phyloP scores from a whole-genome alignment of 2,329 filamentous ascomycete genomes.

The Claviceps paspali region DNA sequence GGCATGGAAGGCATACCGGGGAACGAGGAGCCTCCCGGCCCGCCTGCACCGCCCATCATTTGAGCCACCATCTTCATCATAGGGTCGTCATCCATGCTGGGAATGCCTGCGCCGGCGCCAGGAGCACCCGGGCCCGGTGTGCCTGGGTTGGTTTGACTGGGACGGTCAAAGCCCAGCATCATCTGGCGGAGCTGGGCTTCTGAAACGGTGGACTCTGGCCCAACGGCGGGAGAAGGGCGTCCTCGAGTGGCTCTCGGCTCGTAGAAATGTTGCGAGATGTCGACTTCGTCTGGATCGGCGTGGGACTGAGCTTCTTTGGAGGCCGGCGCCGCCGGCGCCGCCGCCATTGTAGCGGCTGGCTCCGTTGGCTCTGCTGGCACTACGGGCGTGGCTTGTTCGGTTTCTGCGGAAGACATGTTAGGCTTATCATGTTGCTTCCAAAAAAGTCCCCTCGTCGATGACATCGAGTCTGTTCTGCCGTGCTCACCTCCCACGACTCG shows the following conservation, averaged over 20 bases:
- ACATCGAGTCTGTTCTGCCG: no score
- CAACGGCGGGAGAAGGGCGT: constrained; percentile 15
- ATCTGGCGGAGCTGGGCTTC: constrained; percentile 49
- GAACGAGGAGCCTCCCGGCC: constrained; percentile 19
- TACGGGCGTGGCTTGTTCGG: constrained; percentile 3
- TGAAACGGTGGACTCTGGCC: constrained; percentile 24
- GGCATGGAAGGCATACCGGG: constrained; percentile 27
- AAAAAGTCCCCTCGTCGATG: no score
- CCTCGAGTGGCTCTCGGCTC: constrained; percentile 27
- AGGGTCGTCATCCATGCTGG: constrained; percentile 16
- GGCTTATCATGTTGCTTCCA: no score
- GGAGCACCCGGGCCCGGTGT: constrained; percentile 10
- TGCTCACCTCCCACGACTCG: constrained; percentile 18
- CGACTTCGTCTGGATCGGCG: constrained; percentile 59
- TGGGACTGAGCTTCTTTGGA: constrained; percentile 9
- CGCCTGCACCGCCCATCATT: constrained; percentile 39
- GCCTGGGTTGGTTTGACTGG: constrained; percentile 11
- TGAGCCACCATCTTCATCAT: constrained; percentile 58
- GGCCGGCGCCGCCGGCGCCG: not conserved
- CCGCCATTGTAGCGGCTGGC: no score
- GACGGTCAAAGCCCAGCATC: constrained; percentile 41
- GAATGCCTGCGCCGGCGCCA: constrained; percentile 8
- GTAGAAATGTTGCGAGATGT: constrained; percentile 64
- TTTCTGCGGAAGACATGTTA: not conserved
- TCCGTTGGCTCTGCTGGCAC: not conserved